These are phyloP conservation scores for Ceratobasidium sp. DNA, from an alignment of 1,284 basidiomycete genomes.

Conservation along the genomic window DNA sequence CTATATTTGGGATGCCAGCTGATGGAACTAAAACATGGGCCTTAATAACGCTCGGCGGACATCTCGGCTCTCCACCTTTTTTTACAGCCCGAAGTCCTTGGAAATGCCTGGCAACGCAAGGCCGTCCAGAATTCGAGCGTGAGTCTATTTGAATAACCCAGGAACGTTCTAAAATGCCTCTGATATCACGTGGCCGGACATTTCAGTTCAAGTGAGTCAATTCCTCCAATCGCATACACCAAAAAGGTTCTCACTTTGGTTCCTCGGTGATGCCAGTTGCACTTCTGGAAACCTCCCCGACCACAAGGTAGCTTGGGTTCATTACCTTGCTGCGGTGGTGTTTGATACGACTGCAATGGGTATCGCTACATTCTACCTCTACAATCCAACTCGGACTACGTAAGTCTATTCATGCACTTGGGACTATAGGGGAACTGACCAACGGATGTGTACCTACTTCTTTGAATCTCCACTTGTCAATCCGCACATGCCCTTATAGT, in stretches of 20 bases:
- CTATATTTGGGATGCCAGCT: not conserved
- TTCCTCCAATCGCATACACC: not conserved
- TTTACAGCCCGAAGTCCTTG: conserved; percentile 16
- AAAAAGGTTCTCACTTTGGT: not conserved
- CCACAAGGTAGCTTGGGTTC: conserved; percentile 35
- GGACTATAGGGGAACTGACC: not conserved
- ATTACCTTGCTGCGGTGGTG: conserved; percentile 37
- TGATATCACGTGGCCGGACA: not conserved
- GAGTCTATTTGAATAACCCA: not conserved
- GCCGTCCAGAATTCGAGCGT: conserved; percentile 24
- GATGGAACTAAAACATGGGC: not conserved
- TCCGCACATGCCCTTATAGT: not conserved
- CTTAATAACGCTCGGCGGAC: not conserved
- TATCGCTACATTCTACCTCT: conserved; percentile 30
- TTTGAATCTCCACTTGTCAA: not conserved
- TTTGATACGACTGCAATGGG: conserved; percentile 32
- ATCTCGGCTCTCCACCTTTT: not conserved
- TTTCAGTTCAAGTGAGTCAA: conserved; percentile 27
- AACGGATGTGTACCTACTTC: not conserved
- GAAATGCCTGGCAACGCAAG: conserved; percentile 31
- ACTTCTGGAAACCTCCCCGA: conserved; percentile 31
- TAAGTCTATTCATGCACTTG: not conserved
- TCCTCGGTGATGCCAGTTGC: conserved; percentile 1
- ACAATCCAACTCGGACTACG: conserved; percentile 17
- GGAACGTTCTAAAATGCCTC: not conserved